Base-by-base conservation (phyloP, 768 basidiomycete genomes). In the Ramaria sp. region DNA sequence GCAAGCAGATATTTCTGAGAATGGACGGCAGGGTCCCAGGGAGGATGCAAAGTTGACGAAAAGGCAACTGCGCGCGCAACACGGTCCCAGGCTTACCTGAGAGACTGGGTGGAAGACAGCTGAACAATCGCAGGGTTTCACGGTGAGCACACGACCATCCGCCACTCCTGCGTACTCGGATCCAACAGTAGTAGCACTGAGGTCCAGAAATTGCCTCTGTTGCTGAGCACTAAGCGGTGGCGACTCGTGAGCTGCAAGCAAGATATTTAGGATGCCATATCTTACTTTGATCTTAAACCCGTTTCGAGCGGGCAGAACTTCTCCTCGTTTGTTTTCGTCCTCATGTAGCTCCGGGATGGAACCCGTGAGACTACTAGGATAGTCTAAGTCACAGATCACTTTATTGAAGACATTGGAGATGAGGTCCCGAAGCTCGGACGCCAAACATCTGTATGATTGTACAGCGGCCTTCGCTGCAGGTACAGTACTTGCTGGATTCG, bases 351-450 rank as follows among this genome's bases (percentile, higher is more conserved):
- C 91, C 5, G 91, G 81, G 34, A 89, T 73, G 1, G 78, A 73
- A 59, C 84, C 86, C 45, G 91, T 73, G 34, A 89, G 78, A 59
- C 84, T 82, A 0, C 83, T 83, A 0, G 90, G 88, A 31, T 81
- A 75, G 52, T 96, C 91, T 20, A 87, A 67, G 59, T 82, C 72
- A 13, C 75, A 68, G 55, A 84, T 83, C 11, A 88, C 70, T 34
- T 86, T 76, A 65, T 84, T 88, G 84, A 84, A 95, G 19, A 94
- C 74, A 0, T 88, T 94, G 41, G 84, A 84, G 52, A 97, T 84
- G 60, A 97, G 75, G 68, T 95, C 95, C 3, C 83, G 76, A 2
- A 92, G 88, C 41, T 79, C 81, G 9, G 82, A 80, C 66, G 98
- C 94, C 41, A 82, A 82, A 1, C 76, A 68, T 24, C 81, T 78